Evolutionary conservation across 352 stramenopile species (phyloP).

Genomic region (Blastocystis sp.): DNA sequence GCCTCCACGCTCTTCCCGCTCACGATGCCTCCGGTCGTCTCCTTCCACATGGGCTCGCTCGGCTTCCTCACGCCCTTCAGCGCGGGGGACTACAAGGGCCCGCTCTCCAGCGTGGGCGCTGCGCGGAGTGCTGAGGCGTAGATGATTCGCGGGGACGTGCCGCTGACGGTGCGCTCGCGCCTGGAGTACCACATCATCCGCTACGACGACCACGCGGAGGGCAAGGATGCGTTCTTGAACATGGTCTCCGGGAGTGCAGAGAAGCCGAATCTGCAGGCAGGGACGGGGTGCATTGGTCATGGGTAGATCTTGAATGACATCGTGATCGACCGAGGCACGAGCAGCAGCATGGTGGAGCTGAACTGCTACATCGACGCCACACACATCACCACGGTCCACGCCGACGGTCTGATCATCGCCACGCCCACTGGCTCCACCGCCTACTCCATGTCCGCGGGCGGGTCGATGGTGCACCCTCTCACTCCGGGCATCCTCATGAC

Average conservation of each 20-base stretch:
- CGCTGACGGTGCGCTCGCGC: constrained; percentile 70
- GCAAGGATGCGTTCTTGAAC: constrained; percentile 16
- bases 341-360: constrained; percentile 85
- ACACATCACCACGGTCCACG: constrained; percentile 76
- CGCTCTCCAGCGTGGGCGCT: constrained; percentile 36
- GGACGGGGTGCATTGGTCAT: constrained; percentile 60
- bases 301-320: constrained; percentile 96
- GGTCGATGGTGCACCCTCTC: constrained; percentile 92
- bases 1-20: constrained; percentile 79
- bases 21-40: constrained; percentile 88
- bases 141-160: constrained; percentile 68
- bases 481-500: constrained; percentile 95
- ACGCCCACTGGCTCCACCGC: constrained; percentile 94
- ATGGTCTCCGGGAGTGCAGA: not conserved
- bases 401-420: constrained; percentile 96
- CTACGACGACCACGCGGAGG: not conserved
- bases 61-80: constrained; percentile 85
- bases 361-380: constrained; percentile 89
- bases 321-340: constrained; percentile 88
- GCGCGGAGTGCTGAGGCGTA: not conserved
- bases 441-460: constrained; percentile 93
- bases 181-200: constrained; percentile 68
- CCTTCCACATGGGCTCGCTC: constrained; percentile 85
- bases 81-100: constrained; percentile 74
- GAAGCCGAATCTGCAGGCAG: not conserved